A percentile compares a stretch with the other conserved stretches of the same genome.
phyloP scores from a whole-genome alignment of 2,329 filamentous ascomycete species.

The Botryosphaeria dothidea region DNA sequence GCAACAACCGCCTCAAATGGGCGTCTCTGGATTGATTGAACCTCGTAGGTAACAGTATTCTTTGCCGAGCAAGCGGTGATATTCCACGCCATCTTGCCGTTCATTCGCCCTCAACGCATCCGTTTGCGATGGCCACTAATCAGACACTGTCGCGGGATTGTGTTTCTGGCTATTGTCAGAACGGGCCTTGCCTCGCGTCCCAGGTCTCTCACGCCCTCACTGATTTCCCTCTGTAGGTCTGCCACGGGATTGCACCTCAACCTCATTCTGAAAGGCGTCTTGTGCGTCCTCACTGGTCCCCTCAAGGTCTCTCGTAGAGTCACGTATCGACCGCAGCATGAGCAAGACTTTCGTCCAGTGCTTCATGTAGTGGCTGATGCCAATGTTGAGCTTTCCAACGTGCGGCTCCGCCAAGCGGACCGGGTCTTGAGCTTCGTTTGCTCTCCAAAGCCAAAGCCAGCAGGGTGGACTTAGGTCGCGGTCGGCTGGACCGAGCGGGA shows the following conservation, averaged over 20 bases:
- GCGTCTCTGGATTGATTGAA: not conserved
- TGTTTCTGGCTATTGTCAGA: not conserved
- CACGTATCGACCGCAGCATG: not conserved
- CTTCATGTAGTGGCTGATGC: not conserved
- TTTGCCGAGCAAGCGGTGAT: too few species aligned
- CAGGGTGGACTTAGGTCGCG: not conserved
- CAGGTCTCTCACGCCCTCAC: not conserved
- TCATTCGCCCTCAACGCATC: too few species aligned
- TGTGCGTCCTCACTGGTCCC: not conserved
- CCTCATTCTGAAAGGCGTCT: not conserved
- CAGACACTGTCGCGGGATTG: not conserved
- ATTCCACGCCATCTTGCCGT: too few species aligned
- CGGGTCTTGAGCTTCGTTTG: not conserved
- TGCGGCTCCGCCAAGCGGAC: not conserved
- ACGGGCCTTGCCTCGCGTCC: not conserved
- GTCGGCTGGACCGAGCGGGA: slow-evolving; percentile 1
- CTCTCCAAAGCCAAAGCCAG: not conserved
- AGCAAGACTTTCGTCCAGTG: not conserved
- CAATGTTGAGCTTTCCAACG: not conserved
- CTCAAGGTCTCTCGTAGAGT: not conserved
- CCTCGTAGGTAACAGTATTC: too few species aligned
- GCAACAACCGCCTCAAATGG: not conserved
- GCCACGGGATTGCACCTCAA: not conserved
- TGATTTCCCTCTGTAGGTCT: not conserved
- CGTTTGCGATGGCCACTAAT: too few species aligned